Evolutionary conservation across 2,329 filamentous ascomycete species (phyloP).

Genomic region (Xylaria sp.): DNA sequence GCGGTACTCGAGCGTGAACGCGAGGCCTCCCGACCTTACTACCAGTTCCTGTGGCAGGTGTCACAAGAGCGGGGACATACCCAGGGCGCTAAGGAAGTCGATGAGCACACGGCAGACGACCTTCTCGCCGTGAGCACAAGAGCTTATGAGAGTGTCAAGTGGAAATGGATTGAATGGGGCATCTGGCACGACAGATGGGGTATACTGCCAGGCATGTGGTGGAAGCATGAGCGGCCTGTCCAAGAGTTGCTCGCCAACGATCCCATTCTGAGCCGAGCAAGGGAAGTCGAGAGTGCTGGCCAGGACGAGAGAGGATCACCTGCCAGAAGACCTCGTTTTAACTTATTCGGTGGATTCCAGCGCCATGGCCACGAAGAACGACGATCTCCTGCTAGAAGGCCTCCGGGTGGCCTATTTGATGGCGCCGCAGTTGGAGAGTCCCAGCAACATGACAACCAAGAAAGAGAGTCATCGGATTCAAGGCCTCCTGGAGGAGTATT

Average conservation of each 20-base stretch:
- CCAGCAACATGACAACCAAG: no score
- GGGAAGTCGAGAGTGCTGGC: no score
- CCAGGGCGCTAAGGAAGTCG: background rate
- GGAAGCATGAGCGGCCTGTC: slow-evolving; percentile 30
- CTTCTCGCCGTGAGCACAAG: slow-evolving; percentile 25
- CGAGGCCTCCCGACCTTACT: slow-evolving; percentile 32
- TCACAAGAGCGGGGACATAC: slow-evolving; percentile 24
- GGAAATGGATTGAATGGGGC: slow-evolving; percentile 10
- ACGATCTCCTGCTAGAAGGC: background rate
- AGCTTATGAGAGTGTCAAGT: slow-evolving; percentile 30
- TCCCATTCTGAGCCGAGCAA: background rate
- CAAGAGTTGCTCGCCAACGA: slow-evolving; percentile 8
- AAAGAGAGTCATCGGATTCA: no score
- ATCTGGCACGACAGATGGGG: slow-evolving; percentile 37
- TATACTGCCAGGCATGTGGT: slow-evolving; percentile 36
- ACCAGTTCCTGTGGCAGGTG: slow-evolving; percentile 36
- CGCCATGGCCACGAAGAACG: background rate
- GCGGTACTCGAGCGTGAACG: slow-evolving; percentile 20
- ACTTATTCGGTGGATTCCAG: background rate
- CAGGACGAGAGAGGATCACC: background rate
- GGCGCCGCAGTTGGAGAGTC: background rate
- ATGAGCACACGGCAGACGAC: background rate
- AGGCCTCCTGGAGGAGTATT: no score
- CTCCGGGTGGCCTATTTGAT: background rate
- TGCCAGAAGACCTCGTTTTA: background rate